phyloP scores from a whole-genome alignment of 2,329 filamentous ascomycete genomes.

The Ustulina deusta region DNA sequence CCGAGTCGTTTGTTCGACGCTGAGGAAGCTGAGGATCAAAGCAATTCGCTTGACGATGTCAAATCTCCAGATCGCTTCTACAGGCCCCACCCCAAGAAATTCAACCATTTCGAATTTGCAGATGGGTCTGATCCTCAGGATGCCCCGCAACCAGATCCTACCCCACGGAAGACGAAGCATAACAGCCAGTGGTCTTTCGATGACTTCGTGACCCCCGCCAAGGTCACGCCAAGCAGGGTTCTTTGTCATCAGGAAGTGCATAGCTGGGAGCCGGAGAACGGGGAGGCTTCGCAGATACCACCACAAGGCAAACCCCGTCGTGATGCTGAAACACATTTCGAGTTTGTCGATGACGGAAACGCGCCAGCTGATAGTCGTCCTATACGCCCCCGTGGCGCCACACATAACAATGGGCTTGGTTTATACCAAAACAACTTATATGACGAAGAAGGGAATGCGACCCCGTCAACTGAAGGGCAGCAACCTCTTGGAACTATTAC shows the following conservation, averaged over 20 bases:
- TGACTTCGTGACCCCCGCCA: constrained; percentile 86
- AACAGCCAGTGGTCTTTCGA: constrained; percentile 86
- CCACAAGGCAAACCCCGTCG: constrained; percentile 76
- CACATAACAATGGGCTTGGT: constrained; percentile 74
- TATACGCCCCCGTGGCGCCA: constrained; percentile 64
- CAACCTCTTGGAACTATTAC: constrained; percentile 74
- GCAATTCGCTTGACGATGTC: constrained; percentile 57
- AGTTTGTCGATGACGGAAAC: constrained; percentile 80
- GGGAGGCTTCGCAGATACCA: constrained; percentile 69
- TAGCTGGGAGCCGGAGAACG: constrained; percentile 81
- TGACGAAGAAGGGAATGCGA: constrained; percentile 64
- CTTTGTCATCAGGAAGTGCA: constrained; percentile 75
- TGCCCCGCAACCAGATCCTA: constrained; percentile 56
- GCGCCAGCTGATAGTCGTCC: constrained; percentile 64
- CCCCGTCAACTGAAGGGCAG: constrained; percentile 53
- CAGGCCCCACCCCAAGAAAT: constrained; percentile 81
- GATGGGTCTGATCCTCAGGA: constrained; percentile 70
- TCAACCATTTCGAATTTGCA: constrained; percentile 85
- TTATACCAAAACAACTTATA: constrained; percentile 85
- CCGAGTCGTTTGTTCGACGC: constrained; percentile 74
- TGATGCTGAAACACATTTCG: constrained; percentile 85
- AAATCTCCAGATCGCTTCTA: constrained; percentile 60
- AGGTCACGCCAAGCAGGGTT: constrained; percentile 71
- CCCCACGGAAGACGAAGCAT: constrained; percentile 71
- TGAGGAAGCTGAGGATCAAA: constrained; percentile 60